Evolutionary conservation across 129 eudicot species (phyloP).

Genomic region (Helianthus annuus): HanXRQr2.0-SUNRISE NC_035435.2:860796-861295

Average conservation of each 20-base stretch:
- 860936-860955: no score
- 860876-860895: no score
- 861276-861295: constrained; percentile 57
- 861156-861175: constrained; percentile 92
- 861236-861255: background rate
- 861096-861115: constrained; percentile 92
- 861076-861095: constrained; percentile 99
- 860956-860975: no score
- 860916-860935: no score
- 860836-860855: no score
- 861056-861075: constrained; percentile 96
- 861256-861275: no score
- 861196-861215: no score
- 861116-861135: constrained; percentile 81
- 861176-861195: constrained; percentile 71
- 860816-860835: no score
- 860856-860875: no score
- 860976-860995: constrained; percentile 77
- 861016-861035: constrained; percentile 93
- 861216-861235: no score
- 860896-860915: no score
- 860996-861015: constrained; percentile 99
- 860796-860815: no score
- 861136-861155: constrained; percentile 94
- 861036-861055: constrained; percentile 98